These are phyloP conservation scores for Epicoccum sorghinum DNA, from an alignment of 2,329 filamentous ascomycete genomes.

Conservation along the genomic window DNA sequence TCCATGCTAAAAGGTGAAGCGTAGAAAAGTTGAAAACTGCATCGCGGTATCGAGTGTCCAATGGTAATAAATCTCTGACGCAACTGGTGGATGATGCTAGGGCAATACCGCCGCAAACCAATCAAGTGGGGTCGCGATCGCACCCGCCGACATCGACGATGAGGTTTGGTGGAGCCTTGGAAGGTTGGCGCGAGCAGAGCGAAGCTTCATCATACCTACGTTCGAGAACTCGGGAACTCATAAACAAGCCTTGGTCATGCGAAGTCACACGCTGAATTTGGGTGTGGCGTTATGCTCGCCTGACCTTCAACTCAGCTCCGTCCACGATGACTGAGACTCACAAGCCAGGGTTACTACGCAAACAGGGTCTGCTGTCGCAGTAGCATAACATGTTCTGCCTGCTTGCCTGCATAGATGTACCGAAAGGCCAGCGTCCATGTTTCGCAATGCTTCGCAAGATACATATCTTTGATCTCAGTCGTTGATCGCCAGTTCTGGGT, in stretches of 20 bases:
- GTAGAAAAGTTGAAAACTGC: neutral
- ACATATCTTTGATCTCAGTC: too few species aligned
- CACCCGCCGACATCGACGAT: constrained; percentile 8
- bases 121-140: constrained; percentile 3
- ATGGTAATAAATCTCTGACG: constrained; percentile 13
- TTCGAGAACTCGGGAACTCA: neutral
- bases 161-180: neutral
- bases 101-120: neutral
- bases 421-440: too few species aligned
- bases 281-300: neutral
- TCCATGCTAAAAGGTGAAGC: constrained; percentile 7
- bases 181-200: neutral
- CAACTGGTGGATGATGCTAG: constrained; percentile 12
- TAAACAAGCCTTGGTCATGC: neutral
- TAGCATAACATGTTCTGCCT: too few species aligned
- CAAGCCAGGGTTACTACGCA: too few species aligned
- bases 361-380: too few species aligned
- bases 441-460: too few species aligned
- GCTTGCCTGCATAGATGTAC: too few species aligned
- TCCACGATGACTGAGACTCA: neutral
- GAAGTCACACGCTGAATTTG: neutral
- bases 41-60: neutral
- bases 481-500: too few species aligned
- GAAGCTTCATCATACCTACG: neutral
- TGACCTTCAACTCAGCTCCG: neutral